phyloP scores from a whole-genome alignment of 2,329 filamentous ascomycete species.

The Phaeoacremonium minimum region DNA sequence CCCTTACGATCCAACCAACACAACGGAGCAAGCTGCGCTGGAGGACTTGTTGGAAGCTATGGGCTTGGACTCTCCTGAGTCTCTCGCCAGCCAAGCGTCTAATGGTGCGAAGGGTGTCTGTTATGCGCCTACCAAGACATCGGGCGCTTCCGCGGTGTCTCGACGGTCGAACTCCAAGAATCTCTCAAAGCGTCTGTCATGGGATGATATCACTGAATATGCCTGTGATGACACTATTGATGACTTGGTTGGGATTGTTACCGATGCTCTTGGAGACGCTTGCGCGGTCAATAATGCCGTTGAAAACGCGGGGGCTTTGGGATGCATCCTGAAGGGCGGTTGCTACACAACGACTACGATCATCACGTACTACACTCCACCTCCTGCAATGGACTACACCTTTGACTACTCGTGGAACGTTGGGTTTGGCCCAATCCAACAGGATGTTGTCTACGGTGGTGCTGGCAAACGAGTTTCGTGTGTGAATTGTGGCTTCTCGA shows the following conservation, averaged over 20 bases:
- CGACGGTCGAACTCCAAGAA: too few species aligned
- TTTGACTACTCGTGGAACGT: slow-evolving; percentile 2
- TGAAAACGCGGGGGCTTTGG: too few species aligned
- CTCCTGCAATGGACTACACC: neutral
- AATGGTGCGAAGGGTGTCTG: too few species aligned
- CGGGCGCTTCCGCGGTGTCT: too few species aligned
- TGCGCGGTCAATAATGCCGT: too few species aligned
- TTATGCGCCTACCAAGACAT: too few species aligned
- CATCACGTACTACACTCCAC: neutral
- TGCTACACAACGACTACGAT: too few species aligned
- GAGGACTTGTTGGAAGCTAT: neutral
- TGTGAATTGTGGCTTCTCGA: slow-evolving; percentile 1
- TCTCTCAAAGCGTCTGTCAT: neutral
- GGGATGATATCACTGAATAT: neutral
- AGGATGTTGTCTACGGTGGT: too few species aligned
- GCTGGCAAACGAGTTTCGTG: too few species aligned
- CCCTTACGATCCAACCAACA: neutral
- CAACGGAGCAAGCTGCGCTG: neutral
- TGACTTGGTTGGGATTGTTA: neutral
- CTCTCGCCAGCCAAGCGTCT: neutral
- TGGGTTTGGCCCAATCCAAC: slow-evolving; percentile 1
- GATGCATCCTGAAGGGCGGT: too few species aligned
- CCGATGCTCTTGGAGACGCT: too few species aligned
- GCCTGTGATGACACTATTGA: neutral
- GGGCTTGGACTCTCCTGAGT: neutral